Percentiles rank a stretch among this genome's conserved stretches.
These are phyloP conservation scores for Lactarius vividus DNA, from an alignment of 768 basidiomycete genomes.

Conservation along the genomic window DNA sequence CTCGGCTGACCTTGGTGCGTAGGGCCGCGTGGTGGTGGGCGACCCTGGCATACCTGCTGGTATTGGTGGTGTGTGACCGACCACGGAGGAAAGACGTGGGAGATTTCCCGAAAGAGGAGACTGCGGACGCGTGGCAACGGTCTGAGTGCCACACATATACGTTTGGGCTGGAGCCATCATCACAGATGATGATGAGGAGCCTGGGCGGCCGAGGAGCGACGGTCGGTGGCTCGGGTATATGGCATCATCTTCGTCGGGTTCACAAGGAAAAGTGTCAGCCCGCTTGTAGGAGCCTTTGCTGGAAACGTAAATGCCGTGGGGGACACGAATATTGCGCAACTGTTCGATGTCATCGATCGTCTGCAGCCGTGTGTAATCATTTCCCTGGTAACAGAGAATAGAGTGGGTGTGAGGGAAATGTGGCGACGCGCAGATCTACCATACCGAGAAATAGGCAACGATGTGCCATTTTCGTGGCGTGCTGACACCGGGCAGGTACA, in stretches of 20 bases:
- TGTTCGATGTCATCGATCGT: constrained; percentile 74
- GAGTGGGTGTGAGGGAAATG: constrained; percentile 10
- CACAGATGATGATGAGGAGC: constrained; percentile 19
- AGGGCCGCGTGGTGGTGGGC: constrained; percentile 24
- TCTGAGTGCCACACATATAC: constrained; percentile 10
- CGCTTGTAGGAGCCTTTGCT: constrained; percentile 47
- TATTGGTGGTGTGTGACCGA: constrained; percentile 20
- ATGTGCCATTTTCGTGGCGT: constrained; percentile 77
- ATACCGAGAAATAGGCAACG: constrained; percentile 77
- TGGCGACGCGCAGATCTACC: constrained; percentile 28
- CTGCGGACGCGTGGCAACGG: constrained; percentile 13
- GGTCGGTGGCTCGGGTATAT: constrained; percentile 27
- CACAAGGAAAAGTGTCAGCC: constrained; percentile 32
- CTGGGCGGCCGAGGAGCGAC: constrained; percentile 17
- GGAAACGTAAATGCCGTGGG: constrained; percentile 69
- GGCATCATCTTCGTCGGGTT: constrained; percentile 31
- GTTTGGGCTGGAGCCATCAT: constrained; percentile 14
- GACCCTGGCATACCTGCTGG: constrained; percentile 23
- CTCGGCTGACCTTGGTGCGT: constrained; percentile 36
- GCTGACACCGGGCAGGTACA: constrained; percentile 56
- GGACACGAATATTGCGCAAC: constrained; percentile 62
- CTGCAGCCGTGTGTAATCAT: constrained; percentile 67
- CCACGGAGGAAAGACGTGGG: constrained; percentile 26
- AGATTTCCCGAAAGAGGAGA: constrained; percentile 21
- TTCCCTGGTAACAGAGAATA: constrained; percentile 44